Evolutionary conservation across 352 stramenopile genomes (phyloP).

Genomic region (Globisporangium acanthophoron): DNA sequence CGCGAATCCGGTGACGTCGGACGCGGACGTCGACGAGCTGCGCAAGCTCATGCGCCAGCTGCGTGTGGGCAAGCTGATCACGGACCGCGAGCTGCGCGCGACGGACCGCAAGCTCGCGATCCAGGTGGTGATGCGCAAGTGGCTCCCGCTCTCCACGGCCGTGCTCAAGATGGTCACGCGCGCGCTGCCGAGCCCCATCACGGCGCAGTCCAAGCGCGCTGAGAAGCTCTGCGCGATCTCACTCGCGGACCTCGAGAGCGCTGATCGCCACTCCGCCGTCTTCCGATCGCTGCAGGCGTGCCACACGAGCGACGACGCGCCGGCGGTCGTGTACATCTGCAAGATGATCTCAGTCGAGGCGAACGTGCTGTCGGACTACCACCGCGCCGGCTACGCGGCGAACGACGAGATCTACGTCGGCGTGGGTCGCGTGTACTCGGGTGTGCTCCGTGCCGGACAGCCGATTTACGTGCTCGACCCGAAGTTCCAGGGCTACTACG

Average conservation of each 20-base stretch:
- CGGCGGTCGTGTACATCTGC: conserved; percentile 88
- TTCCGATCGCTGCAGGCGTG: conserved; percentile 58
- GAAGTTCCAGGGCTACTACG: conserved; percentile 77
- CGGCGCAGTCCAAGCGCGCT: conserved; percentile 63
- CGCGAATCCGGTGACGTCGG: conserved; percentile 28
- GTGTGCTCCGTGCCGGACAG: conserved; percentile 56
- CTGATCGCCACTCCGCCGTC: conserved; percentile 27
- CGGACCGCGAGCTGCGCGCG: conserved; percentile 66
- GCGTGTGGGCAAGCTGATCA: conserved; percentile 58
- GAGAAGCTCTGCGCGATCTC: conserved; percentile 64
- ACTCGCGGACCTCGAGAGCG: conserved; percentile 20
- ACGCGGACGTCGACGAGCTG: conserved; percentile 42
- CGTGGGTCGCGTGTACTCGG: conserved; percentile 89
- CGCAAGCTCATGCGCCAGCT: conserved; percentile 67
- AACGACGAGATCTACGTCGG: conserved; percentile 88
- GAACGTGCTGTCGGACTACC: conserved; percentile 77
- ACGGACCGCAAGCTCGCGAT: conserved; percentile 55
- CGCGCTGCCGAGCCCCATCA: conserved; percentile 66
- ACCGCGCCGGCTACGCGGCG: conserved; percentile 30
- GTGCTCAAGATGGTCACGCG: conserved; percentile 91
- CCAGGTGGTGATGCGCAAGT: conserved; percentile 82
- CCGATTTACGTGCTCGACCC: conserved; percentile 83
- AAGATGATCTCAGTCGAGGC: conserved; percentile 90
- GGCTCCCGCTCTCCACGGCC: conserved; percentile 81
- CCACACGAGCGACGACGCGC: conserved; percentile 43